A percentile compares a stretch with the other conserved stretches of the same genome.
Evolutionary conservation across 2,329 filamentous ascomycete genomes (phyloP).

Genomic region (Helotiales sp.): DNA sequence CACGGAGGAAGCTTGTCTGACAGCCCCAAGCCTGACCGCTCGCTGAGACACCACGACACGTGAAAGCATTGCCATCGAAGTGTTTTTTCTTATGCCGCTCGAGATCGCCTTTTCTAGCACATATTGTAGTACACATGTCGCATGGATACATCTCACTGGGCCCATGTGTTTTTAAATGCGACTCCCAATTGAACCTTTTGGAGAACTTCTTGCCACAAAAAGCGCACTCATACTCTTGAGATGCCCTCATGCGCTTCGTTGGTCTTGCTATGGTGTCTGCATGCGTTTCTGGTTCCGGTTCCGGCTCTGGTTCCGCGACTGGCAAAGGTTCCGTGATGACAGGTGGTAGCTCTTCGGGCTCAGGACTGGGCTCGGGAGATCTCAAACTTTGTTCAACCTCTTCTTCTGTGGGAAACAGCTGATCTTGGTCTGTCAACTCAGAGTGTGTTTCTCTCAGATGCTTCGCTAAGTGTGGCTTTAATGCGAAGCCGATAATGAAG

Average conservation of each 20-base stretch:
- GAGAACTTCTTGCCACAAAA: neutral
- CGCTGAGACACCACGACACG: neutral
- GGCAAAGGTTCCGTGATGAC: neutral
- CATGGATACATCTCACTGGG: neutral
- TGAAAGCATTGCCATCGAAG: neutral
- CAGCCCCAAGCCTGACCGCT: conserved; percentile 2
- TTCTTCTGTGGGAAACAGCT: conserved; percentile 1
- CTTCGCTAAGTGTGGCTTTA: neutral
- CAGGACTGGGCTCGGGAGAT: conserved; percentile 5
- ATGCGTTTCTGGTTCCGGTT: conserved; percentile 5
- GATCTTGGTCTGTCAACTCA: neutral
- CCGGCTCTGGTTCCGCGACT: neutral
- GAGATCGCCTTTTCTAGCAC: conserved; percentile 4
- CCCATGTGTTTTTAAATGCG: conserved; percentile 2
- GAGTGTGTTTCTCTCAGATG: conserved; percentile 8
- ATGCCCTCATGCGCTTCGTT: conserved; percentile 4
- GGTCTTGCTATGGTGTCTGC: conserved; percentile 3
- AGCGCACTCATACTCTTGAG: neutral
- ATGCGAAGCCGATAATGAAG: conserved; percentile 3
- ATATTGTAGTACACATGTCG: neutral
- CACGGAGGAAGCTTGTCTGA: neutral
- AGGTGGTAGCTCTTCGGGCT: neutral
- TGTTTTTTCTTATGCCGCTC: neutral
- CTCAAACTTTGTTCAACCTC: conserved; percentile 1
- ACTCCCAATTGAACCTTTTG: neutral